phyloP scores from a whole-genome alignment of 768 basidiomycete species.

The Pholiota molesta region DNA sequence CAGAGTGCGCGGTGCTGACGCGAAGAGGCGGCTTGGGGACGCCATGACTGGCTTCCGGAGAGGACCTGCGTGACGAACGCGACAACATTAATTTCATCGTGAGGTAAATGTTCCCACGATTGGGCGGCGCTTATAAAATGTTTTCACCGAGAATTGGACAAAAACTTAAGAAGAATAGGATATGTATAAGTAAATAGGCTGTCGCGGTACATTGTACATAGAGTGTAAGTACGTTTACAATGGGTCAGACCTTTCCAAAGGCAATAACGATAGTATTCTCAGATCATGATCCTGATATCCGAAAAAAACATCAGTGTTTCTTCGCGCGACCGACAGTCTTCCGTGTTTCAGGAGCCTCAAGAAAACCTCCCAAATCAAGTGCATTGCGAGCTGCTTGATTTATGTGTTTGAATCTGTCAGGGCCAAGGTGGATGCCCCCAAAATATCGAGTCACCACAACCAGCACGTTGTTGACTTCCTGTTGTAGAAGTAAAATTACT shows the following conservation, averaged over 20 bases:
- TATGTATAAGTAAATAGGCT: background rate
- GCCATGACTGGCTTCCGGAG: background rate
- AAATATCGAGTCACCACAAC: constrained; percentile 94
- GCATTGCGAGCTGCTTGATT: constrained; percentile 95
- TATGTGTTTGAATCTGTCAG: constrained; percentile 91
- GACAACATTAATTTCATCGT: background rate
- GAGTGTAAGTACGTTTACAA: no score
- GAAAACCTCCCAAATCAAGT: constrained; percentile 83
- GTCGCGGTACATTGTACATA: background rate
- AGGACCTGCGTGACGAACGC: background rate
- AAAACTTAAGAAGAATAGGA: background rate
- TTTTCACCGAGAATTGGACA: no score
- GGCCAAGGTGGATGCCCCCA: constrained; percentile 89
- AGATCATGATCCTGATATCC: no score
- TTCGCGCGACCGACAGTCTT: constrained; percentile 33
- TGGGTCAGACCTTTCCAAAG: no score
- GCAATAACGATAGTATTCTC: no score
- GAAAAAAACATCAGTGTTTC: constrained; percentile 19
- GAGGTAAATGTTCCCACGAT: background rate
- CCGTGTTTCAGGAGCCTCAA: constrained; percentile 49
- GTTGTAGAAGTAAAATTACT: constrained; percentile 2
- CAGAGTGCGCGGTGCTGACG: background rate
- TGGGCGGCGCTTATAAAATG: no score
- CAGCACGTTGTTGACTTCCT: constrained; percentile 84
- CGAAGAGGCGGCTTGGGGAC: background rate